Base-by-base conservation (phyloP, 1,284 basidiomycete genomes). In the Puccinia hordei region DNA sequence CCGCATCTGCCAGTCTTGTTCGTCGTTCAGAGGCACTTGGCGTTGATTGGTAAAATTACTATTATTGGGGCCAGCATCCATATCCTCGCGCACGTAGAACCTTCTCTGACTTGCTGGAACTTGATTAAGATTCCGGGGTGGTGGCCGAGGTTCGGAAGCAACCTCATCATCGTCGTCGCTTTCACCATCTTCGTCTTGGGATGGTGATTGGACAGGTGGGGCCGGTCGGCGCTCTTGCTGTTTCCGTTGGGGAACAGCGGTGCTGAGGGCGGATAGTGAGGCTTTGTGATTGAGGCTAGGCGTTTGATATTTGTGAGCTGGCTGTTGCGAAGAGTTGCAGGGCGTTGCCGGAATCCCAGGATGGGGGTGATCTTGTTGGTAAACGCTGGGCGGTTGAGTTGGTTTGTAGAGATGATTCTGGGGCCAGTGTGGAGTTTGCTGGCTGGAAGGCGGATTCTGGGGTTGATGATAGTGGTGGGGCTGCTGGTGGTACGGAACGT, bases 61-160 rank as follows among this genome's bases (percentile, higher is more conserved):
- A 49, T 49, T 8, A 49, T 33, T 65, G 22, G 0, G 41, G 19
- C 66, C 41, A 13, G 38, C 41, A 41, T 73, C 71, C 30, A 38
- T 19, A 30, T 73, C 71, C 53, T 73, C 71, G n/a, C 35, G 71
- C 13, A 73, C 71, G 51, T 73, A 73, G 30, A 73, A 73, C n/a
- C 30, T 55, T 13, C 51, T 46, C 33, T 73, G 51, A 24, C 53
- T 73, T 8, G 46, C 12, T 51, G 53, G 49, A 38, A 49, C 22
- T 38, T 46, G 71, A 57, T 15, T 17, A 27, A 17, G 33, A 19
- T 55, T 69, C 13, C 41, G 71, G 51, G 51, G n/a, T 51, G 27
- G 35, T 4, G 71, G 53, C 3, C 12, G 49, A 38, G 71, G 49
- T 30, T 73, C 30, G 51, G 30, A 57, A 38, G 57, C 35, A 27